Base-by-base conservation (phyloP, 2,329 filamentous ascomycete genomes). In the Fusarium burgessii region DNA sequence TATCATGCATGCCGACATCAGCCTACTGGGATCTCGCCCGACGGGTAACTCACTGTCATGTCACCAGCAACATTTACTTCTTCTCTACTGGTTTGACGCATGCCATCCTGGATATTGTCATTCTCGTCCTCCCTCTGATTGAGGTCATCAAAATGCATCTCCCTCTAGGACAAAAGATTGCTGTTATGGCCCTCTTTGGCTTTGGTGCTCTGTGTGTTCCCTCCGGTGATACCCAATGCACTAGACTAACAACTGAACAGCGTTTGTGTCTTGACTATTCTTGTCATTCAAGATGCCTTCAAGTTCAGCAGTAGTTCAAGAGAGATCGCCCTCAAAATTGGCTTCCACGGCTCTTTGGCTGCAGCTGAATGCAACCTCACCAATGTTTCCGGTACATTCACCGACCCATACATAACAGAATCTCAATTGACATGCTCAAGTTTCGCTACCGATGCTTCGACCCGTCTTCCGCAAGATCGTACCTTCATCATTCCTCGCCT, bases 1-100 rank as follows among this genome's bases (percentile, higher is more conserved):
- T 81, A 38, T 77, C 78, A 43, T 81, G 80, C 58, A 52, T 78
- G 7, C 80, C 80, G 0, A 70, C 80, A 2, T 74, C 77, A 10
- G 76, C 74, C 5, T 78, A 78, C 32, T 81, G 79, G 80, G 73
- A 78, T 18, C 61, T 73, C 3, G 72, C 78, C n/a, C 52, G 46
- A 2, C 54, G 63, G 32, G 72, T 68, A 4, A 71, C 66, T 0
- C 54, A 70, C 3, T 82, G 80, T 62, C 70, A 63, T 15, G 77
- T 81, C 42, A 66, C 78, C 29, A 76, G 74, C 49, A 63, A 68
- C 6, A 72, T 71, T 12, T 80, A 77, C 56, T 79, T 79, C 54
- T 76, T 79, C 35, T 74, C 77, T 4, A 78, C 77, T 1, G 74
- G 77, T 1, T 29, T 79, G 1, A 73, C 75, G 1, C 80, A 81